Evolutionary conservation across 1,139 yeast species (phyloP).

Genomic region (Kurtzmaniella quercitrusa): DNA sequence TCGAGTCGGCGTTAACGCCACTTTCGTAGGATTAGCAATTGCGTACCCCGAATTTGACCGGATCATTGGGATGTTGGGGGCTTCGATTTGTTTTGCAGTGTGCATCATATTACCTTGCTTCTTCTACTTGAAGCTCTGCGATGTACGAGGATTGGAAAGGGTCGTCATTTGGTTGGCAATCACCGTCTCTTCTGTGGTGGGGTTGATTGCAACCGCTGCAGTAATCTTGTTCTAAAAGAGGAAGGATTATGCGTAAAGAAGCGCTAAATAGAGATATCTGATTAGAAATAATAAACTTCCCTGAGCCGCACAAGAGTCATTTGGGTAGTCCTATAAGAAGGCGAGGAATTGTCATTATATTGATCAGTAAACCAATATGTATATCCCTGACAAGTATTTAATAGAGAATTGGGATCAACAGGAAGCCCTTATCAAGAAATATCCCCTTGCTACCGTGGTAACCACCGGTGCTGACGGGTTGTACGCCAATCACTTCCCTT

Average conservation of each 20-base stretch:
- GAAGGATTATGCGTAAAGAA: neutral
- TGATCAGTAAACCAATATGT: slow-evolving; percentile 24
- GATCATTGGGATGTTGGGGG: slow-evolving; percentile 53
- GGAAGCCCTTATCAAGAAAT: slow-evolving; percentile 37
- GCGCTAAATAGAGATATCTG: neutral
- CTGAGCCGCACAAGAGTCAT: neutral
- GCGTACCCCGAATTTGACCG: slow-evolving; percentile 57
- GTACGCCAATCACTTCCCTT: slow-evolving; percentile 60
- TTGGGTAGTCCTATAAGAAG: slow-evolving; percentile 1
- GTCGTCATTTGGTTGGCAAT: slow-evolving; percentile 19
- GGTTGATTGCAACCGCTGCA: slow-evolving; percentile 39
- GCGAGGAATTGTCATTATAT: neutral
- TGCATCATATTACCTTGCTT: slow-evolving; percentile 55
- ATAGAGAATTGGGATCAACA: slow-evolving; percentile 37
- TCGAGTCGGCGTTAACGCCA: slow-evolving; percentile 45
- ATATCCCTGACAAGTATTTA: slow-evolving; percentile 25
- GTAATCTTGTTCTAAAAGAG: slow-evolving; percentile 21
- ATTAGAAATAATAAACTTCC: neutral
- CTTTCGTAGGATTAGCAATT: slow-evolving; percentile 48
- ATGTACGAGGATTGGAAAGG: slow-evolving; percentile 20
- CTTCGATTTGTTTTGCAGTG: slow-evolving; percentile 52
- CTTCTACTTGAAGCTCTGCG: slow-evolving; percentile 44
- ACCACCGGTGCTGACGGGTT: slow-evolving; percentile 35
- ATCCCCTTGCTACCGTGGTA: slow-evolving; percentile 52
- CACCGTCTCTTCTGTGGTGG: slow-evolving; percentile 22